Conservation (phyloP, 2,329 filamentous ascomycete species). For the Emericellopsis cladophorae region DNA sequence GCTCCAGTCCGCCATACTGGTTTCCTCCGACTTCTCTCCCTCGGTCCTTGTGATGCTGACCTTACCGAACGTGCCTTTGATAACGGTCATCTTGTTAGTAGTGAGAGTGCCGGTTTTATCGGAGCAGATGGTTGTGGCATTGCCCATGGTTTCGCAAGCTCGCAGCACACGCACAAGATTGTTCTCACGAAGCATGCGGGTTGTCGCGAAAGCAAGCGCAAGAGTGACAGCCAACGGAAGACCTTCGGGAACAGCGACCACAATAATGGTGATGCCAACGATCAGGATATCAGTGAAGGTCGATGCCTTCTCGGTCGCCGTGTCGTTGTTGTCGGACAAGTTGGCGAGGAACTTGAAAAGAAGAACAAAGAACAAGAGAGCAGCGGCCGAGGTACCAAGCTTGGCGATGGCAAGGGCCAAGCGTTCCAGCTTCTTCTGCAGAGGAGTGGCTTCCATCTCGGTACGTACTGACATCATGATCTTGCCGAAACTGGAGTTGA, state of each 20-base stretch:
- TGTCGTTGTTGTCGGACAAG: constrained; percentile 35
- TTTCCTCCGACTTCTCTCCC: constrained; percentile 10
- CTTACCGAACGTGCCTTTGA: constrained; percentile 51
- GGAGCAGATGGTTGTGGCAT: constrained; percentile 60
- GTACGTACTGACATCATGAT: constrained; percentile 42
- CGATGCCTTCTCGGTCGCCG: constrained; percentile 41
- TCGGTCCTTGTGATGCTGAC: constrained; percentile 19
- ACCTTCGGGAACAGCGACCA: constrained; percentile 56
- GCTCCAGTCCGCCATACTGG: constrained; percentile 6
- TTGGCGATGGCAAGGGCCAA: constrained; percentile 21
- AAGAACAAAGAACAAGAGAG: constrained; percentile 63
- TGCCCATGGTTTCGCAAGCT: constrained; percentile 57
- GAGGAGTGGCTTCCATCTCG: constrained; percentile 37
- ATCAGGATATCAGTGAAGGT: constrained; percentile 53
- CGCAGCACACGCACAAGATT: constrained; percentile 51
- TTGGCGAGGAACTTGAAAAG: constrained; percentile 64
- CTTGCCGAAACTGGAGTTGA: constrained; percentile 39
- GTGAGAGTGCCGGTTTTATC: constrained; percentile 29
- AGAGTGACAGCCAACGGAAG: constrained; percentile 54
- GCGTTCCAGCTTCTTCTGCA: constrained; percentile 38
- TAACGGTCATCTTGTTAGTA: constrained; percentile 64
- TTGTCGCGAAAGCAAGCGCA: constrained; percentile 54
- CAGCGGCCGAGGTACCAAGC: constrained; percentile 49
- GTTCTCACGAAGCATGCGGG: constrained; percentile 53
- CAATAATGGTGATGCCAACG: constrained; percentile 52